phyloP scores from a whole-genome alignment of 2,329 filamentous ascomycete species.

The Periconia macrospinosa region DNA sequence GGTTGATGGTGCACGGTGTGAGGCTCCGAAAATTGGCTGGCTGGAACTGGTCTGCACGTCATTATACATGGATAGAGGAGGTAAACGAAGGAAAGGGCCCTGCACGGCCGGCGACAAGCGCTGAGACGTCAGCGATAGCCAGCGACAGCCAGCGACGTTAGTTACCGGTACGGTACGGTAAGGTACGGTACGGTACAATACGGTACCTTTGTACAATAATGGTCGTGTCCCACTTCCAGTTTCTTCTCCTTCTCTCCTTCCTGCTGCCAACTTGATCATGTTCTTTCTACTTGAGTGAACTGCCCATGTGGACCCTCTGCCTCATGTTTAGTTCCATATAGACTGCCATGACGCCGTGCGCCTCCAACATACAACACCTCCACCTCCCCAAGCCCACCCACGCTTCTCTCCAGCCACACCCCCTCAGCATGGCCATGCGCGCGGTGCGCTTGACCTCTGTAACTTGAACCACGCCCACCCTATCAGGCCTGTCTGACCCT shows the following conservation, averaged over 20 bases:
- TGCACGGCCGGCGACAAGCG: no score
- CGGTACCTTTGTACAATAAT: no score
- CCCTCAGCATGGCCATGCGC: constrained; percentile 8
- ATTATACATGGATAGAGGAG: neutral
- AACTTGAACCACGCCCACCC: constrained; percentile 10
- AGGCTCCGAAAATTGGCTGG: neutral
- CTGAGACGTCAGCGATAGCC: no score
- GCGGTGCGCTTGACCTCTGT: constrained; percentile 9
- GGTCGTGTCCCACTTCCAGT: no score
- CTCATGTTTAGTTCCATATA: no score
- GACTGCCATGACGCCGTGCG: constrained; percentile 1
- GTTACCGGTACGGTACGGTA: no score
- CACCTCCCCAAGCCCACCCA: neutral
- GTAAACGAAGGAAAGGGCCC: no score
- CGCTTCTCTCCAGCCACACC: constrained; percentile 1
- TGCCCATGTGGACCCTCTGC: no score
- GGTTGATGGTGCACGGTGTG: neutral
- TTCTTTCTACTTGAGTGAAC: neutral
- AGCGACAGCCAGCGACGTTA: no score
- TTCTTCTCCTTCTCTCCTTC: neutral
- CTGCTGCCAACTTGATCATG: no score
- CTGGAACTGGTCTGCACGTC: constrained; percentile 4
- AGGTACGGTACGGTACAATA: no score
- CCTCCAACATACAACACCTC: neutral
- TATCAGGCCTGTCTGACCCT: constrained; percentile 7